Percentiles rank a stretch among this genome's conserved stretches.
Evolutionary conservation across 495 filamentous ascomycete genomes (phyloP).

Genomic region (Penicillium antarcticum): DNA sequence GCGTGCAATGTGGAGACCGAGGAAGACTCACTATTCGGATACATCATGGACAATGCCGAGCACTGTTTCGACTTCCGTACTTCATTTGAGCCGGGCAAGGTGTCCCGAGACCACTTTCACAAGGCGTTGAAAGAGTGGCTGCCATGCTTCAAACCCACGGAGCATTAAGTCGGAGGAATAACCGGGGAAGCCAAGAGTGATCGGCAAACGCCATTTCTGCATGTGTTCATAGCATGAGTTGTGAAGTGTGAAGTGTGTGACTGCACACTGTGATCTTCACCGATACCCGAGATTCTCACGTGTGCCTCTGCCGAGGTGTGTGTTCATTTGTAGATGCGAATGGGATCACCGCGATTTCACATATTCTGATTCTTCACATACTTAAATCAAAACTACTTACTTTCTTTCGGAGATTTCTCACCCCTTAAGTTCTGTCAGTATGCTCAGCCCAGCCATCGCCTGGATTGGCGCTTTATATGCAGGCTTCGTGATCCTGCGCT

Average conservation of each 20-base stretch:
- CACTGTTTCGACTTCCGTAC: conserved; percentile 53
- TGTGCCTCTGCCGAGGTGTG: conserved; percentile 17
- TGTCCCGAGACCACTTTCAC: conserved; percentile 34
- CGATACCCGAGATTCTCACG: conserved; percentile 2
- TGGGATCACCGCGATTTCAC: not conserved
- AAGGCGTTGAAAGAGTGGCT: conserved; percentile 48
- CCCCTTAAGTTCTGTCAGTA: conserved; percentile 6
- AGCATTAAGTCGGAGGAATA: not conserved
- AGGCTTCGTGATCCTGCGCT: conserved; percentile 24
- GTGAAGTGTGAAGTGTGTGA: conserved; percentile 1
- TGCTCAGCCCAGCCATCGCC: conserved; percentile 18
- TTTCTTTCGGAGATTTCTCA: not conserved
- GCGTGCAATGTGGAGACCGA: conserved; percentile 40
- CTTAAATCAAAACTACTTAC: not conserved
- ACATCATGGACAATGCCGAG: conserved; percentile 43
- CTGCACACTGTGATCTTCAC: conserved; percentile 23
- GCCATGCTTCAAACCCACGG: conserved; percentile 32
- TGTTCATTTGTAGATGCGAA: not conserved
- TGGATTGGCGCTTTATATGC: conserved; percentile 17
- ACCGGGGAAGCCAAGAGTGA: no score
- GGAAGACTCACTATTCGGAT: conserved; percentile 46
- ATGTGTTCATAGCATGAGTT: not conserved
- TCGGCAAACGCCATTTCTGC: not conserved
- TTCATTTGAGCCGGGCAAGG: conserved; percentile 22
- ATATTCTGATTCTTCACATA: not conserved